Evolutionary conservation across 306 rosid species (phyloP).

Genomic region (Cicer pinnatifidum): DNA sequence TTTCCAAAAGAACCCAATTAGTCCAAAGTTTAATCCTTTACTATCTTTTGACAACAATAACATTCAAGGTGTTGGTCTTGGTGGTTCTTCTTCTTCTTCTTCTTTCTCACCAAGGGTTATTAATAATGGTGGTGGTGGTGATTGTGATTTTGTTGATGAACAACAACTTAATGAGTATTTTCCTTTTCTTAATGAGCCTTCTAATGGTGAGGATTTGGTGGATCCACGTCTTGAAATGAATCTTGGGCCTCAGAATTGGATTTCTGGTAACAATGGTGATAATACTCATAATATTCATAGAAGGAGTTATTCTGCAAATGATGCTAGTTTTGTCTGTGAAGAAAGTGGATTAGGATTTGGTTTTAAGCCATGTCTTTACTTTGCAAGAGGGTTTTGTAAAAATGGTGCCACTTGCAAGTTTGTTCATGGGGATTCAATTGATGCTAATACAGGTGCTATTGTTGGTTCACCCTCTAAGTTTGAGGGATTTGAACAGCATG

Average conservation of each 20-base stretch:
- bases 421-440: slow-evolving; percentile 73
- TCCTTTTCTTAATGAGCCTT: slow-evolving; percentile 69
- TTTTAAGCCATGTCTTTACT: slow-evolving; percentile 84
- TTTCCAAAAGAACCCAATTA: slow-evolving; percentile 52
- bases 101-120: slow-evolving; percentile 49
- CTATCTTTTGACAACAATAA: slow-evolving; percentile 64
- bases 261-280: slow-evolving; percentile 66
- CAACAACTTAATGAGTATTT: slow-evolving; percentile 72
- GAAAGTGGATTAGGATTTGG: slow-evolving; percentile 66
- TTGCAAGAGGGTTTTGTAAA: slow-evolving; percentile 89
- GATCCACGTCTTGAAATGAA: slow-evolving; percentile 64
- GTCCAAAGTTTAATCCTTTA: slow-evolving; percentile 73
- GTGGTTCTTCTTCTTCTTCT: slow-evolving; percentile 42
- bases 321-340: slow-evolving; percentile 71
- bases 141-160: slow-evolving; percentile 69
- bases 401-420: slow-evolving; percentile 87
- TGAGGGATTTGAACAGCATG: slow-evolving; percentile 72
- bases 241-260: slow-evolving; percentile 64
- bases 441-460: slow-evolving; percentile 45
- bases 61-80: slow-evolving; percentile 46
- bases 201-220: slow-evolving; percentile 64
- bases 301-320: slow-evolving; percentile 86
- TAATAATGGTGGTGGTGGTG: slow-evolving; percentile 55
- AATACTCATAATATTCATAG: slow-evolving; percentile 66
- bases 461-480: slow-evolving; percentile 77